These are phyloP conservation scores for Monilinia polystroma DNA, from an alignment of 2,329 filamentous ascomycete genomes.

Conservation along the genomic window DNA sequence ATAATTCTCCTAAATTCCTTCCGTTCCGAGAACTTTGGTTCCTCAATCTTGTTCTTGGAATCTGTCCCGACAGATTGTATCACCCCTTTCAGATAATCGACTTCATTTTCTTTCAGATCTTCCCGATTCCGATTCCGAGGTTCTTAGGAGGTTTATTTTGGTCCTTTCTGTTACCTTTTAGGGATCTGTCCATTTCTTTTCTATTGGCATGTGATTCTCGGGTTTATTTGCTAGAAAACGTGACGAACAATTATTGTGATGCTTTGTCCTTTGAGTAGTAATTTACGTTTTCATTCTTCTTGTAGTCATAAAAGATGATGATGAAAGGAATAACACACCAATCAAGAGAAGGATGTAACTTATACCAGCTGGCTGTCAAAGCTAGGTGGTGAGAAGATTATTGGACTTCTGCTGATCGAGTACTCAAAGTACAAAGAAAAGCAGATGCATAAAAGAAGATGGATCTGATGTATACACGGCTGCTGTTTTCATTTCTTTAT, in stretches of 20 bases:
- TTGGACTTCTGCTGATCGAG: not conserved
- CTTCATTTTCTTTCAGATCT: not conserved
- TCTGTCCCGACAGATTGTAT: not conserved
- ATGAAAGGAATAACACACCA: not conserved
- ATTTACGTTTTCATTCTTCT: not conserved
- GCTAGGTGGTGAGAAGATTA: not conserved
- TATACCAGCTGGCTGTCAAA: not conserved
- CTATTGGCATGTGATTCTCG: not conserved
- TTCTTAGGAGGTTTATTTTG: not conserved
- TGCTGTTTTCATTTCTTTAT: not conserved
- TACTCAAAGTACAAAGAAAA: slow-evolving; percentile 1
- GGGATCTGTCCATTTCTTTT: not conserved
- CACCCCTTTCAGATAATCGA: slow-evolving; percentile 8
- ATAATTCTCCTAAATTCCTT: slow-evolving; percentile 9
- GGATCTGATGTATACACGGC: not conserved
- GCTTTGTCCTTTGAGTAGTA: not conserved
- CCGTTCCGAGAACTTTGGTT: not conserved
- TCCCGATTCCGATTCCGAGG: not conserved
- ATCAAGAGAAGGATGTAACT: not conserved
- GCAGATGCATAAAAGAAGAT: not conserved
- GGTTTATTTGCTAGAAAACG: not conserved
- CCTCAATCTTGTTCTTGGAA: not conserved
- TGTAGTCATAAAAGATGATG: not conserved
- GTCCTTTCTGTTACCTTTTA: not conserved
- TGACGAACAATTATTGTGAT: not conserved